These are phyloP conservation scores for Dalbergia cochinchinensis DNA, from an alignment of 306 rosid species.

Conservation along the genomic window DNA sequence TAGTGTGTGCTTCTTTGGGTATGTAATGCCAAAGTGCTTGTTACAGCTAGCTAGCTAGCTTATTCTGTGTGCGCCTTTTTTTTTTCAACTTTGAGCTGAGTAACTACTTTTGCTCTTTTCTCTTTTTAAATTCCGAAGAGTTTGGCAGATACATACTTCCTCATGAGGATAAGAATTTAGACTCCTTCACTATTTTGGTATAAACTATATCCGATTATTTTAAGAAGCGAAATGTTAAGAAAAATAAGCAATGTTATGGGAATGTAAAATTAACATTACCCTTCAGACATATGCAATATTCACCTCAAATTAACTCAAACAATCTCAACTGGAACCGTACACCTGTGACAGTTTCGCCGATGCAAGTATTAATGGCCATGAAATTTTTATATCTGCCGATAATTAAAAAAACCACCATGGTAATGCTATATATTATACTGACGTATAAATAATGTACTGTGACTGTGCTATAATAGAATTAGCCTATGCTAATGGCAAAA, in stretches of 20 bases:
- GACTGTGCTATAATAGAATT: no score
- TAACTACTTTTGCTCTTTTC: background rate
- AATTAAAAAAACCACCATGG: background rate
- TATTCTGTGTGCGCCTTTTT: background rate
- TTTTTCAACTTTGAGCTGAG: background rate
- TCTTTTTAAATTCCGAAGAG: background rate
- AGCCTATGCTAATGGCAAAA: no score
- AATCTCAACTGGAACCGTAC: background rate
- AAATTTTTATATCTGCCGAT: background rate
- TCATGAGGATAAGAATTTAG: constrained; percentile 51
- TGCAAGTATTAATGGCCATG: no score
- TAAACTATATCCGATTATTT: no score
- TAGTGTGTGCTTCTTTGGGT: background rate
- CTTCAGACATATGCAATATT: background rate
- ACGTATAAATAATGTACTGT: no score
- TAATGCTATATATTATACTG: no score
- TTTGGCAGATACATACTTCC: constrained; percentile 42
- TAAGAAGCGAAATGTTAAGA: no score
- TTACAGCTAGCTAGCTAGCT: constrained; percentile 5
- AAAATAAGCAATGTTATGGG: no score
- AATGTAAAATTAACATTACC: background rate
- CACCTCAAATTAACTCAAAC: background rate
- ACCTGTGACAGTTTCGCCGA: background rate
- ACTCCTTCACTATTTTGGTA: background rate
- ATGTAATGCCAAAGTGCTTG: background rate